These are phyloP conservation scores for Daedaleopsis nitida DNA, from an alignment of 768 basidiomycete genomes.

Conservation along the genomic window DNA sequence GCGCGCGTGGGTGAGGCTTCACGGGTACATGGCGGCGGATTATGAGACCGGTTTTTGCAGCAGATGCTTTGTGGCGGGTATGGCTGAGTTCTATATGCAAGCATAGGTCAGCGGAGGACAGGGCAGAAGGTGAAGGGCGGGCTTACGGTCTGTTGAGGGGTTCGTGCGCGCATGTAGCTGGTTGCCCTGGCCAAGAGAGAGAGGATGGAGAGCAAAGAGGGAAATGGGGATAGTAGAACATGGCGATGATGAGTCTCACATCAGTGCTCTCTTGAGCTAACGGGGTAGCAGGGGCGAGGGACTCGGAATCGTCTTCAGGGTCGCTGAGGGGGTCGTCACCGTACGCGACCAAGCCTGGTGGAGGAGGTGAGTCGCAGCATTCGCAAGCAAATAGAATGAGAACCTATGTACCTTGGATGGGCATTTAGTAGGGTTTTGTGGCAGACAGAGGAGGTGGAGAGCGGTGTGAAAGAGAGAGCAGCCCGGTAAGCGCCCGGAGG, in stretches of 20 bases:
- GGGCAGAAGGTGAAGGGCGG: background rate
- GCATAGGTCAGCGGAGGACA: background rate
- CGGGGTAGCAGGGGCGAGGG: background rate
- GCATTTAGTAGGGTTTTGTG: background rate
- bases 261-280: conserved; percentile 31
- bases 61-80: background rate
- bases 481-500: too few species aligned
- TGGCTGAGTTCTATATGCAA: background rate
- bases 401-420: background rate
- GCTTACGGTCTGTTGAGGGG: conserved; percentile 46
- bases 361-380: background rate
- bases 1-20: conserved; percentile 52
- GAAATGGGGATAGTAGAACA: conserved; percentile 49
- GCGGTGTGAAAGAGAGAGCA: background rate
- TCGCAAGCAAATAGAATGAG: background rate
- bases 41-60: conserved; percentile 52
- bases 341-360: conserved; percentile 61
- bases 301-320: conserved; percentile 31
- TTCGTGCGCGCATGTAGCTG: conserved; percentile 25
- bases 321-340: conserved; percentile 67
- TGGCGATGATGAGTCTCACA: conserved; percentile 61
- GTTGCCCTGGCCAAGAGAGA: conserved; percentile 64
- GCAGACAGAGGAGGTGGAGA: background rate
- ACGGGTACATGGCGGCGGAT: conserved; percentile 54
- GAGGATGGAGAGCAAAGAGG: conserved; percentile 63